Evolutionary conservation across 371 early-diverging fungal genomes (phyloP).

Genomic region (Massospora cicadina): DNA sequence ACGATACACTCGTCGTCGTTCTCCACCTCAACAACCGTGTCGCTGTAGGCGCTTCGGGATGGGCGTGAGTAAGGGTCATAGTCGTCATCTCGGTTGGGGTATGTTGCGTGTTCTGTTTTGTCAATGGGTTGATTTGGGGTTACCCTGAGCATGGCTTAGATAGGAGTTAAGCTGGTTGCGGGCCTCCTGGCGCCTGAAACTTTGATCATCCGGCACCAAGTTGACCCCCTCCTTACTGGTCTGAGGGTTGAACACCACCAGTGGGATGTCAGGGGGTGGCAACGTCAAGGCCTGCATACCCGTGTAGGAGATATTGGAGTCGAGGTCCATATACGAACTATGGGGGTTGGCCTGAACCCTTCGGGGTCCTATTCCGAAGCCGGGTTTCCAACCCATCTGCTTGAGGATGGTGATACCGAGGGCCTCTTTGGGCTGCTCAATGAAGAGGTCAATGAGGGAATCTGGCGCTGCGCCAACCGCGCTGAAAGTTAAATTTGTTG

Average conservation of each 20-base stretch:
- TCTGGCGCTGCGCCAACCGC: constrained; percentile 23
- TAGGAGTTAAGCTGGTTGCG: background rate
- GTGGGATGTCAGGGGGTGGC: constrained; percentile 52
- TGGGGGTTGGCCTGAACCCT: constrained; percentile 16
- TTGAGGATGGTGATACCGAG: constrained; percentile 37
- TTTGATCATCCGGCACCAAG: background rate
- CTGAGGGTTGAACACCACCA: constrained; percentile 33
- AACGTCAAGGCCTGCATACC: constrained; percentile 17
- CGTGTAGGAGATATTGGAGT: background rate
- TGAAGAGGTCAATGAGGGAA: constrained; percentile 27
- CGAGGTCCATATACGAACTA: background rate
- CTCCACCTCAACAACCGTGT: constrained; percentile 12
- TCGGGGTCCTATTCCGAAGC: constrained; percentile 66
- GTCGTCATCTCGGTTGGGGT: background rate
- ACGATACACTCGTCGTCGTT: constrained; percentile 17
- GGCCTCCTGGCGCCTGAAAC: background rate
- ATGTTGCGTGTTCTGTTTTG: background rate
- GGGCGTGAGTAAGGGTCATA: background rate
- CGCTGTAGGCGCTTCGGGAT: too few species aligned
- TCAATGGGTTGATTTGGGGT: background rate
- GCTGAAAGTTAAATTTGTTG: constrained; percentile 12
- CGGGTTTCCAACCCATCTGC: constrained; percentile 70
- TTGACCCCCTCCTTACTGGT: constrained; percentile 35
- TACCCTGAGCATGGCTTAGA: background rate
- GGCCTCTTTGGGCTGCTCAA: constrained; percentile 43